phyloP scores from a whole-genome alignment of 176 grass and related monocot species.

The Cymbopogon citratus region DNA sequence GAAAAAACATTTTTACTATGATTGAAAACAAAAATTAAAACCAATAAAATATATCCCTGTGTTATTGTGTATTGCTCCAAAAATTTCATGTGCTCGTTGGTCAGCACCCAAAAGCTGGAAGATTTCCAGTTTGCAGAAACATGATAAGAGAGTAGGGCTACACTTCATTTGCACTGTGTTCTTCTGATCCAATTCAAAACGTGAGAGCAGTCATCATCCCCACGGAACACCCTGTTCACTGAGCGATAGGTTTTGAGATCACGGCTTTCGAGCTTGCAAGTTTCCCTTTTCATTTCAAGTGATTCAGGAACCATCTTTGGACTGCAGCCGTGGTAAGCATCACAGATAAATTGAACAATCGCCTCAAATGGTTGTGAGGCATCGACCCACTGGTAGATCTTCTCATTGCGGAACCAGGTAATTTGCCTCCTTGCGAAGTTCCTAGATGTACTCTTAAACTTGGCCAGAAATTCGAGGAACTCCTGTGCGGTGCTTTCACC shows the following conservation, averaged over 20 bases:
- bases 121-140: not conserved
- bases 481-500: slow-evolving; percentile 57
- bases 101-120: not conserved
- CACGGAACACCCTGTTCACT: slow-evolving; percentile 53
- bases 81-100: not conserved
- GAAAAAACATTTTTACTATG: not conserved
- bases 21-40: not conserved
- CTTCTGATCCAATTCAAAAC: slow-evolving; percentile 67
- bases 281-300: slow-evolving; percentile 64
- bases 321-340: slow-evolving; percentile 33
- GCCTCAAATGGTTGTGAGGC: slow-evolving; percentile 55
- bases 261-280: slow-evolving; percentile 11
- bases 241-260: slow-evolving; percentile 63
- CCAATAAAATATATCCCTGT: not conserved
- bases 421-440: slow-evolving; percentile 85
- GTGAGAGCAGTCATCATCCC: slow-evolving; percentile 35
- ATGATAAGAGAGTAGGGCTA: not conserved
- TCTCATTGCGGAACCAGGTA: slow-evolving; percentile 75
- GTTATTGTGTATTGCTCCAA: not conserved
- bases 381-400: slow-evolving; percentile 68
- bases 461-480: slow-evolving; percentile 48
- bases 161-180: slow-evolving; percentile 39
- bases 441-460: slow-evolving; percentile 55
- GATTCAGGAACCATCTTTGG: slow-evolving; percentile 45
- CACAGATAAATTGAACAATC: slow-evolving; percentile 51